These are phyloP conservation scores for Piper longum DNA, from an alignment of 164 flowering plant genomes.

Conservation along the genomic window DNA sequence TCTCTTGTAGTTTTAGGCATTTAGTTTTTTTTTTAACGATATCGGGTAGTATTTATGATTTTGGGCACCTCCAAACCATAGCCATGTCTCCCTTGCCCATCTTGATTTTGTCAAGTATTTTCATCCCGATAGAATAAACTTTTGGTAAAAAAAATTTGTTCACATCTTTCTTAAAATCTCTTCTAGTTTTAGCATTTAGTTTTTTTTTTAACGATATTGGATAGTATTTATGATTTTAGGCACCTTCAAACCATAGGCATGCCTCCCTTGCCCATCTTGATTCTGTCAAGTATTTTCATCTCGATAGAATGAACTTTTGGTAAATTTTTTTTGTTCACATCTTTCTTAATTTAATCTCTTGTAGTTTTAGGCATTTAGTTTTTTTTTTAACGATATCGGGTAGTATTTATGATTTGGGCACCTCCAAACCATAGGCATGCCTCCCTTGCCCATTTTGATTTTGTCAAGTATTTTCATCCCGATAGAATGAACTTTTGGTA, in stretches of 20 bases:
- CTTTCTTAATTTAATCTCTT: neutral
- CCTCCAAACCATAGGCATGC: conserved; percentile 16
- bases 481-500: conserved; percentile 99
- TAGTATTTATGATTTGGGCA: too few species aligned
- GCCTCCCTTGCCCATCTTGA: conserved; percentile 40
- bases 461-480: conserved; percentile 94
- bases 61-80: conserved; percentile 18
- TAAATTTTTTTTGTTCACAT: conserved; percentile 2
- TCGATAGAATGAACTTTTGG: conserved; percentile 99
- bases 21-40: too few species aligned
- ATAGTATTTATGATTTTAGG: too few species aligned
- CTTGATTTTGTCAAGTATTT: conserved; percentile 95
- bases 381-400: too few species aligned
- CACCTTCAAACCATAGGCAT: conserved; percentile 15
- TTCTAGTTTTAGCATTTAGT: neutral
- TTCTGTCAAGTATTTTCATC: conserved; percentile 94
- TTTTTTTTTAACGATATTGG: too few species aligned
- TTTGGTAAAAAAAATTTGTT: conserved; percentile 28
- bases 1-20: neutral
- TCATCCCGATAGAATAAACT: conserved; percentile 99
- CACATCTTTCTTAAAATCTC: neutral
- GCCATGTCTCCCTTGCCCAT: conserved; percentile 19
- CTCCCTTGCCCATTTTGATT: conserved; percentile 46
- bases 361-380: neutral
- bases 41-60: too few species aligned